Evolutionary conservation across 2,329 filamentous ascomycete genomes (phyloP).

Genomic region (Colletotrichum orbiculare): DNA sequence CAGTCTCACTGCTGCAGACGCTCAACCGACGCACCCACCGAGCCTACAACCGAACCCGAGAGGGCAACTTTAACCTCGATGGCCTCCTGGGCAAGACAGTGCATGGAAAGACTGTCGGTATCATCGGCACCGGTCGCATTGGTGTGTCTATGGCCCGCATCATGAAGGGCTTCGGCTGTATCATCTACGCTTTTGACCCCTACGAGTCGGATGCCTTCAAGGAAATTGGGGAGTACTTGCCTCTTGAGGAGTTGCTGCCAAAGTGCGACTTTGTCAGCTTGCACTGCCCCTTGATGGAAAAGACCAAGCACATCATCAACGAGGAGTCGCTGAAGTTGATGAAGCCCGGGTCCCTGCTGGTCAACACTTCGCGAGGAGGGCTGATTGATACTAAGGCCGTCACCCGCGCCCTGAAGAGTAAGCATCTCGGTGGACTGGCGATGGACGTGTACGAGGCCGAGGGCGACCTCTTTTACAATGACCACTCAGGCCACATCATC

Average conservation of each 20-base stretch:
- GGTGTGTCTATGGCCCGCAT: slow-evolving; percentile 71
- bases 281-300: slow-evolving; percentile 72
- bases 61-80: slow-evolving; percentile 75
- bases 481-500: slow-evolving; percentile 73
- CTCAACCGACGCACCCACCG: slow-evolving; percentile 76
- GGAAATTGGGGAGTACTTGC: slow-evolving; percentile 61
- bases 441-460: slow-evolving; percentile 78
- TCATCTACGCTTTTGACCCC: slow-evolving; percentile 70
- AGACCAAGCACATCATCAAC: slow-evolving; percentile 71
- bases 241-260: slow-evolving; percentile 65
- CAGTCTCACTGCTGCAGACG: slow-evolving; percentile 74
- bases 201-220: slow-evolving; percentile 61
- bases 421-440: slow-evolving; percentile 70
- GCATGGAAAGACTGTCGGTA: slow-evolving; percentile 72
- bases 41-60: slow-evolving; percentile 74
- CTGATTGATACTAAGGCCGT: slow-evolving; percentile 70
- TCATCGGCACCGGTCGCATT: slow-evolving; percentile 74
- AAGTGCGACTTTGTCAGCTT: slow-evolving; percentile 71
- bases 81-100: slow-evolving; percentile 72
- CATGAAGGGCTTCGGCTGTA: slow-evolving; percentile 73
- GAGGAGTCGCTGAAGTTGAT: slow-evolving; percentile 62
- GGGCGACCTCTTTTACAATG: slow-evolving; percentile 71
- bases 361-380: slow-evolving; percentile 76
- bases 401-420: slow-evolving; percentile 69
- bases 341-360: slow-evolving; percentile 69